Conservation (phyloP, 2,329 filamentous ascomycete species). For the Diplodia scrobiculata region DNA sequence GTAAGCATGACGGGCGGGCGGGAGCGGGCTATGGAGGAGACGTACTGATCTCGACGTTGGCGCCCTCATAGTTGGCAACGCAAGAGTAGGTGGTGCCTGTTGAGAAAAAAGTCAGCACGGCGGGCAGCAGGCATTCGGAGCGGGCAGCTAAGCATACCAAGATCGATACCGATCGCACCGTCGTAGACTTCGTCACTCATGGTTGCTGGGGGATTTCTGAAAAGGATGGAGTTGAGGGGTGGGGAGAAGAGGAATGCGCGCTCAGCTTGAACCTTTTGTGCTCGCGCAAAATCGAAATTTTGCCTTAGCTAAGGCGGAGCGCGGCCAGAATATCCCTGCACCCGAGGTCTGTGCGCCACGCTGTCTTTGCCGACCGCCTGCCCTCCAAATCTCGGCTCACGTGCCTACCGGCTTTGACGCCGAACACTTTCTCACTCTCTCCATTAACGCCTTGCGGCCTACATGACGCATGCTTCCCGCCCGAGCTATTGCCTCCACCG, state of each 20-base stretch:
- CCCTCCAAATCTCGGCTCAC: not conserved
- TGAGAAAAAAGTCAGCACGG: slow-evolving; percentile 39
- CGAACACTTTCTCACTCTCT: not conserved
- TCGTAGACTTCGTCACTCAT: slow-evolving; percentile 99
- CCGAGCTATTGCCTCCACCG: not conserved
- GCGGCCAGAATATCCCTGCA: slow-evolving; percentile 22
- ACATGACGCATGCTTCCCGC: not conserved
- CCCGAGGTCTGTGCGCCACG: slow-evolving; percentile 8
- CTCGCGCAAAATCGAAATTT: slow-evolving; percentile 27
- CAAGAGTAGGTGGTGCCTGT: slow-evolving; percentile 99
- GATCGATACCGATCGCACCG: slow-evolving; percentile 99
- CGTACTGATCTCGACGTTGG: slow-evolving; percentile 97
- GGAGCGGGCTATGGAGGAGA: slow-evolving; percentile 34
- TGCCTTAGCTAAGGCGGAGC: slow-evolving; percentile 26
- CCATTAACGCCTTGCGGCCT: slow-evolving; percentile 11
- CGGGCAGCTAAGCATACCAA: slow-evolving; percentile 66
- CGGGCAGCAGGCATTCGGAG: not conserved
- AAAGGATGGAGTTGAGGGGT: slow-evolving; percentile 36
- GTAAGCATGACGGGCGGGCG: slow-evolving; percentile 27
- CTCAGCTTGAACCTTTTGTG: slow-evolving; percentile 28
- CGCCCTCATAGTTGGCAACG: slow-evolving; percentile 98
- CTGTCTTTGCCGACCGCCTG: slow-evolving; percentile 10
- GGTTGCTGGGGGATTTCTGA: slow-evolving; percentile 49
- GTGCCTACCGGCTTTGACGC: slow-evolving; percentile 11
- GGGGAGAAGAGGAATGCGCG: slow-evolving; percentile 31